These are phyloP conservation scores for Amanita exitialis DNA, from an alignment of 768 basidiomycete genomes.

Conservation along the genomic window DNA sequence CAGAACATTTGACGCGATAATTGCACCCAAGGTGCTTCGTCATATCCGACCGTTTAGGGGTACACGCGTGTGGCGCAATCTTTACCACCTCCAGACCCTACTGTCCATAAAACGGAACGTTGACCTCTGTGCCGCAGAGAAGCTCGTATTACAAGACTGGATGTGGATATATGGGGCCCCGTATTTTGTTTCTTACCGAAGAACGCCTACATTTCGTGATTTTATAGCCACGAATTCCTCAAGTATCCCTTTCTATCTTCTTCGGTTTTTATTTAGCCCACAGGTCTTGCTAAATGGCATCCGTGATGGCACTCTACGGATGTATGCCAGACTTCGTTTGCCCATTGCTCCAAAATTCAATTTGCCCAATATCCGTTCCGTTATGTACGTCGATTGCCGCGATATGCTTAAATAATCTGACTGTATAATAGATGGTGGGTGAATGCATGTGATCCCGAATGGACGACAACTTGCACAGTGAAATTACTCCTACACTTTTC, in stretches of 20 bases:
- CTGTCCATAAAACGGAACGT: neutral
- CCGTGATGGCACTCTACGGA: neutral
- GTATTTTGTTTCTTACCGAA: neutral
- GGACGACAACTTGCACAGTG: neutral
- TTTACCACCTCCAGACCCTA: neutral
- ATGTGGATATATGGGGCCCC: neutral
- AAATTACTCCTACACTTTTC: neutral
- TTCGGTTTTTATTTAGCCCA: neutral
- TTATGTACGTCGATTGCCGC: neutral
- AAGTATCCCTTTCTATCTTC: neutral
- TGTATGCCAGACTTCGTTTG: neutral
- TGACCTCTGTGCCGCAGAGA: neutral
- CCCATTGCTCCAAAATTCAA: neutral
- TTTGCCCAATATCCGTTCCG: conserved; percentile 1
- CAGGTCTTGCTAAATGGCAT: neutral
- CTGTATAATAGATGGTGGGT: neutral
- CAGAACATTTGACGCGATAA: neutral
- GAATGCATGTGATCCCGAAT: neutral
- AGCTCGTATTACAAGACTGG: neutral
- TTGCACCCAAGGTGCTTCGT: neutral
- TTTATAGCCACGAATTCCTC: neutral
- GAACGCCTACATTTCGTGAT: neutral
- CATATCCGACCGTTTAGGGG: neutral
- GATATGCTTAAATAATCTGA: neutral
- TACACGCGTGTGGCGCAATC: neutral